Evolutionary conservation across 441 rosid genomes (phyloP), one percentile per base, ranked within the genome.

Genomic region (Capsella rubella): DNA sequence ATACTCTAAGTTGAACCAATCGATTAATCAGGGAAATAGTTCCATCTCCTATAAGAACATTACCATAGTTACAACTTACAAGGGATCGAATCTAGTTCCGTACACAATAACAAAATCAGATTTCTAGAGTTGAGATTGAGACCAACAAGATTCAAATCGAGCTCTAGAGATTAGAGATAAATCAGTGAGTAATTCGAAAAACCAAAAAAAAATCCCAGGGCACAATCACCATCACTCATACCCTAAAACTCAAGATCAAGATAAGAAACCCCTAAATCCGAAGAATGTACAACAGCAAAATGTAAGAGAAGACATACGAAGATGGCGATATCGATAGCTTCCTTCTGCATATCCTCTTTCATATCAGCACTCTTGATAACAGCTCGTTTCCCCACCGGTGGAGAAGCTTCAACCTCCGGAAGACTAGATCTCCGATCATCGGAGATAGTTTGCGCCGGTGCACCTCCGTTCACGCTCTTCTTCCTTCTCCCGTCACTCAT

Each of bases 341-440:
- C 99, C 57, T 86, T 90, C 81, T 95, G 99, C 95, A 91, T 77
- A 71, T 89, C 96, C 0, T 93, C 98, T 78, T 90, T 95, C 99
- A 95, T 95, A 84, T 95, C 99, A 75, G 98, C 98, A 81, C 95
- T 95, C 83, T 93, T 95, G 74, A 95, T 82, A 74, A 83, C 72
- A 82, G 90, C 81, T 84, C 85, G 83, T 78, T 84, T 88, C 53
- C 81, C 78, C 46, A 74, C 47, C 21, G 89, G 75, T 40, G 77
- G 61, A 4, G 83, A 76, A 31, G 84, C 61, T 27, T 73, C 81
- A 9, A 56, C 4, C 21, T 73, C 71, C 46, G 69, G 63, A 61
- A 79, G 65, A 37, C 73, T 57, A 31, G 83, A 74, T 79, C 83
- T 87, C 69, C 86, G 86, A 51, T 88, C 92, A 46, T 92, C 90